Percentiles rank a stretch among this genome's conserved stretches.
phyloP scores from a whole-genome alignment of 495 filamentous ascomycete species.

The Tuber magnatum region DNA sequence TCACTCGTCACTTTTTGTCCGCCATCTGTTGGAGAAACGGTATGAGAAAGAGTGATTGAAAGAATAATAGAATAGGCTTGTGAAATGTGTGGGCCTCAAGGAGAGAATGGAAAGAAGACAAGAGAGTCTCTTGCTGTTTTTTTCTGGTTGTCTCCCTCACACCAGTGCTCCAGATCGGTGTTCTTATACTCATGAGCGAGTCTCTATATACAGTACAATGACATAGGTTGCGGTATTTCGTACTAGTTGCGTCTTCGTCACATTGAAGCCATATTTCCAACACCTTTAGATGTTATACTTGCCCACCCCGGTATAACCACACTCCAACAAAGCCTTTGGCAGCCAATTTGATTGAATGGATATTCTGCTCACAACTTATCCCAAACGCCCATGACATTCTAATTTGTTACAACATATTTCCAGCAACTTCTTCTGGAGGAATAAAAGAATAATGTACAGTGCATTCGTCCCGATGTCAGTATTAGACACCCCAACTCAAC shows the following conservation, averaged over 20 bases:
- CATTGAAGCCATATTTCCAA: no score
- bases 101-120: no score
- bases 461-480: neutral
- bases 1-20: neutral
- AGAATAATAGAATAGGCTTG: no score
- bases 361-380: neutral
- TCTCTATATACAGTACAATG: no score
- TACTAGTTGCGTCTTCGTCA: no score
- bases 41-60: no score
- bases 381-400: neutral
- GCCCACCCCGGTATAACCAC: neutral
- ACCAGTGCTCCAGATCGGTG: no score
- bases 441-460: neutral
- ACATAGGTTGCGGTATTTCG: no score
- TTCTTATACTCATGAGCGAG: no score
- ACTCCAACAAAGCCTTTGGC: neutral
- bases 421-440: neutral
- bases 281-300: neutral
- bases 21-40: neutral
- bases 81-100: no score
- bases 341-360: neutral
- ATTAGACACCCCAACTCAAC: slow-evolving; percentile 7
- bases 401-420: neutral
- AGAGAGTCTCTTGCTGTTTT: no score
- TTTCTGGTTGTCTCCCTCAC: no score